These are phyloP conservation scores for Globisporangium cederbergense DNA, from an alignment of 352 stramenopile genomes.

Conservation along the genomic window DNA sequence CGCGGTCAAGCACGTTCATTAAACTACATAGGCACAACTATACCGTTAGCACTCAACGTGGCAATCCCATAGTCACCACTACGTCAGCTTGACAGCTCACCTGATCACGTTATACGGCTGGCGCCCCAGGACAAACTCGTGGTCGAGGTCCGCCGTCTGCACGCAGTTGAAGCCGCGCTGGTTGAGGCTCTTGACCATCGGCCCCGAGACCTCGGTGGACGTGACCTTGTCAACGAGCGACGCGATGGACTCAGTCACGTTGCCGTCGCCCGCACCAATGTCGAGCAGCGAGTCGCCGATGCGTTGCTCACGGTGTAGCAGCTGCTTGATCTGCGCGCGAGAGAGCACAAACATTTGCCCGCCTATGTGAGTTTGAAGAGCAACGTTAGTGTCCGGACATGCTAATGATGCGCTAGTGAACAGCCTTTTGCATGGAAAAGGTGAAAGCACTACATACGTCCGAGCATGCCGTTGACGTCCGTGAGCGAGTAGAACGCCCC, in stretches of 20 bases:
- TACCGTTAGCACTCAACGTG: too few species aligned
- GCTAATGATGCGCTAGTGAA: too few species aligned
- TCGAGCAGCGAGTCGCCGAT: conserved; percentile 64
- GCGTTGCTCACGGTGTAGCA: conserved; percentile 46
- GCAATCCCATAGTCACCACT: too few species aligned
- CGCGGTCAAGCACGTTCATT: conserved; percentile 80
- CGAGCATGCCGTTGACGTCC: conserved; percentile 79
- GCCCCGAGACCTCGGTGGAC: conserved; percentile 70
- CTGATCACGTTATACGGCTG: conserved; percentile 83
- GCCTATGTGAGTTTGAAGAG: conserved; percentile 28
- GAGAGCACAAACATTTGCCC: conserved; percentile 89
- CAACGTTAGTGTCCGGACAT: background rate
- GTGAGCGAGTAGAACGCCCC: conserved; percentile 82
- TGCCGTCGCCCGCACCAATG: conserved; percentile 81
- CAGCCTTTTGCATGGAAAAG: background rate
- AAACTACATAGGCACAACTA: conserved; percentile 30
- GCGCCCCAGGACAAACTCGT: conserved; percentile 58
- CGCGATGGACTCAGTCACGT: conserved; percentile 77
- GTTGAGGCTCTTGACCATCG: conserved; percentile 80
- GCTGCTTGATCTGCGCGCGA: conserved; percentile 57
- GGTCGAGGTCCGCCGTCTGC: conserved; percentile 63
- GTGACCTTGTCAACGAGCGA: conserved; percentile 67
- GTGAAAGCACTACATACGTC: conserved; percentile 40
- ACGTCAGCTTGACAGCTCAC: conserved; percentile 18
- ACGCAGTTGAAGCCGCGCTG: conserved; percentile 74